These are phyloP conservation scores for Neonectria sp. DNA, from an alignment of 2,329 filamentous ascomycete genomes.

Conservation along the genomic window DNA sequence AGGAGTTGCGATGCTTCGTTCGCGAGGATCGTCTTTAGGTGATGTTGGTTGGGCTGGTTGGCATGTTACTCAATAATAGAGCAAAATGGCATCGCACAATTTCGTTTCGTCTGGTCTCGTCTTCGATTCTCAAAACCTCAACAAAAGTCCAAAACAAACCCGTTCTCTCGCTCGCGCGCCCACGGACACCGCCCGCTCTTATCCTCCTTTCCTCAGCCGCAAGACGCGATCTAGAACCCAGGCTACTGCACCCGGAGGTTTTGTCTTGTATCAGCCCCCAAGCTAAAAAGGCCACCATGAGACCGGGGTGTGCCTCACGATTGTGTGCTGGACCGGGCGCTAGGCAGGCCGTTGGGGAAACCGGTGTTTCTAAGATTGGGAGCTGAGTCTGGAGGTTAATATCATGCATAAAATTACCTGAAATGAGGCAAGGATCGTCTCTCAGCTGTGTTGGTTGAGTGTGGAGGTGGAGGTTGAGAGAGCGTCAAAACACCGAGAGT, in stretches of 20 bases:
- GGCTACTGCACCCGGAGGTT: neutral
- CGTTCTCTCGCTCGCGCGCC: neutral
- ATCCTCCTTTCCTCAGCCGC: neutral
- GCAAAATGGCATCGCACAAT: neutral
- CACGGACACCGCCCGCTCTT: neutral
- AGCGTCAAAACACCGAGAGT: neutral
- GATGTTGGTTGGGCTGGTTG: neutral
- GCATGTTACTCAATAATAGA: neutral
- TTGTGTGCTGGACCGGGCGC: slow-evolving; percentile 4
- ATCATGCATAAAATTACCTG: neutral
- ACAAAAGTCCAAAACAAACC: neutral
- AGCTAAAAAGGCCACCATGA: neutral
- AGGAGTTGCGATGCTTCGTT: neutral
- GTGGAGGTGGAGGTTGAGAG: neutral
- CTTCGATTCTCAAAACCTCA: neutral
- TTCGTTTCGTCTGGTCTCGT: neutral
- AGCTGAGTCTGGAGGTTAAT: neutral
- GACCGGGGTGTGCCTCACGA: slow-evolving; percentile 11
- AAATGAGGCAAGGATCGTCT: neutral
- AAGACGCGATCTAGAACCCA: neutral
- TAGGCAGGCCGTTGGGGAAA: neutral
- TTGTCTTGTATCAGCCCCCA: neutral
- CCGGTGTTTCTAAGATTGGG: neutral
- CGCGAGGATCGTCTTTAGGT: neutral
- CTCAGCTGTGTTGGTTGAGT: neutral